Base-by-base conservation (phyloP, 148 eudicot genomes). In the Rhododendron simsii region DNA sequence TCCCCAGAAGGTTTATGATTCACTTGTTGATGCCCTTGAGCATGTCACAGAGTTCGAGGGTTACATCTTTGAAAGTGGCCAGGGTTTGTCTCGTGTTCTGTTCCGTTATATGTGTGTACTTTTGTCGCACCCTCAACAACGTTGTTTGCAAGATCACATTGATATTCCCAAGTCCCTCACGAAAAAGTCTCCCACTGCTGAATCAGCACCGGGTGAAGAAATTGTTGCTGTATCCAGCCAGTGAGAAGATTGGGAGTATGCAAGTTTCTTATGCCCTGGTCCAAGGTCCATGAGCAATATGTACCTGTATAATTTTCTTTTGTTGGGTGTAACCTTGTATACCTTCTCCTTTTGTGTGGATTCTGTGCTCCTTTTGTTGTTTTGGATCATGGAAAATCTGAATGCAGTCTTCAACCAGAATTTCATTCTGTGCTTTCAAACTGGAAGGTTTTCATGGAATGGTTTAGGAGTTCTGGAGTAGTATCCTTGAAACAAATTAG, bases 1-100 rank as follows among this genome's bases (percentile, higher is more conserved):
- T 89, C 99, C 99, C 78, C 99, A 97, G 86, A 90, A 89, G 86
- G 99, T 97, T 74, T 97, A 93, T 76, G 99, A 97, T 86, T 90
- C 94, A 11, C 92, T 97, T 11, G 98, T 94, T 16, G 98, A 94
- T 55, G 95, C 98, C 86, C 95, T 97, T 5, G 99, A 97, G 83
- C 92, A 87, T 21, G 93, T 95, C 53, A 93, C 95, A 4, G 96
- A 94, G 87, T 90, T 89, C 8, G 98, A 97, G 90, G 99, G 99
- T 65, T 97, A 95, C 94, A 97, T 97, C 71, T 92, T 87, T 47
- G 98, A 97, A 88, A 97, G 89, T 26, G 98, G 99, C 20, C 98
- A 95, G 85, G 98, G 96, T 77, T 84, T 95, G 47, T 93, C 93
- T 1, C 94, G 99, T 11, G 86, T 91, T 44, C 93, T 97, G 63